Conservation (phyloP, 2,329 filamentous ascomycete genomes). For the Colletotrichum agaves region DNA sequence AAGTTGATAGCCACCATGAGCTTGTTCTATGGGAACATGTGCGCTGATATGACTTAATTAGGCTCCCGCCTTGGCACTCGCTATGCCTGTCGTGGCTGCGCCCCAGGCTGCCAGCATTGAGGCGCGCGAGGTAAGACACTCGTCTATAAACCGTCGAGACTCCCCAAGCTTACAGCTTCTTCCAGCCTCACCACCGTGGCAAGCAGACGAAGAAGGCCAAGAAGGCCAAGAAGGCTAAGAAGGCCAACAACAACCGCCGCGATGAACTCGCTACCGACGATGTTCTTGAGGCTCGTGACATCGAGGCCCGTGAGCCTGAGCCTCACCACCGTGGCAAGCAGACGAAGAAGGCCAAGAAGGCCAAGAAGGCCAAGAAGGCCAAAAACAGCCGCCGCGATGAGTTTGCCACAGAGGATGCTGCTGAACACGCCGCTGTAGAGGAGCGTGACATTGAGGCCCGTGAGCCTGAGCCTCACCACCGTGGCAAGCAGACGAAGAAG, state of each 20-base stretch:
- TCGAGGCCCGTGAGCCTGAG: slow-evolving; percentile 39
- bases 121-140: slow-evolving; percentile 32
- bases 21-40: slow-evolving; percentile 7
- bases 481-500: slow-evolving; percentile 34
- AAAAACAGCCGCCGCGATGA: slow-evolving; percentile 9
- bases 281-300: slow-evolving; percentile 1
- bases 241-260: slow-evolving; percentile 29
- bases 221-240: slow-evolving; percentile 36
- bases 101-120: slow-evolving; percentile 26
- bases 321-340: slow-evolving; percentile 32
- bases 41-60: slow-evolving; percentile 4
- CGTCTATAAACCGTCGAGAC: background rate
- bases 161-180: background rate
- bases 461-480: slow-evolving; percentile 37
- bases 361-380: slow-evolving; percentile 34
- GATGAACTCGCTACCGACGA: background rate
- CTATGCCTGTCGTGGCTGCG: slow-evolving; percentile 27
- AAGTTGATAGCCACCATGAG: slow-evolving; percentile 15
- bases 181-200: slow-evolving; percentile 33
- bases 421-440: slow-evolving; percentile 4
- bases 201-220: slow-evolving; percentile 37
- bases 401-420: background rate
- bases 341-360: slow-evolving; percentile 26
- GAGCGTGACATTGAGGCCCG: slow-evolving; percentile 19
- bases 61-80: slow-evolving; percentile 36